Evolutionary conservation across 805 yeast species (phyloP).

Genomic region (Wickerhamomyces subpelliculosus): DNA sequence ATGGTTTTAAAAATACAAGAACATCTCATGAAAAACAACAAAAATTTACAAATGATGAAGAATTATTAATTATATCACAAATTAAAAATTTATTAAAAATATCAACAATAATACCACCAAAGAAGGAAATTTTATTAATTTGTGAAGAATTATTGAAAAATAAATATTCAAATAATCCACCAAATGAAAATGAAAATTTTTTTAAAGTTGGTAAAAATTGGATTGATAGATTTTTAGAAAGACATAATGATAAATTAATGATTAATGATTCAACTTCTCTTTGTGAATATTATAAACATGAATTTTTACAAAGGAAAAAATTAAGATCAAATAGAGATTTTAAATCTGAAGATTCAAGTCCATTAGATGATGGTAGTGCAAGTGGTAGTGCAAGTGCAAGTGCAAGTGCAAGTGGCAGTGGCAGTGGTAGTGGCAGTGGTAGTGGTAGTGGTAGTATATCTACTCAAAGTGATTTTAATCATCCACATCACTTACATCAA

Average conservation of each 20-base stretch:
- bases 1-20: constrained; percentile 23
- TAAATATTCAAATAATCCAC: constrained; percentile 13
- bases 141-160: constrained; percentile 18
- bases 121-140: constrained; percentile 17
- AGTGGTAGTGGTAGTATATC: no score
- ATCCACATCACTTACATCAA: constrained; percentile 2
- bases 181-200: constrained; percentile 9
- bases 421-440: no score
- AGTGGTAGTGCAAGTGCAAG: no score
- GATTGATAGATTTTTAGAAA: constrained; percentile 23
- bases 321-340: constrained; percentile 16
- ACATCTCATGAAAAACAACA: constrained; percentile 24
- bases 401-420: no score
- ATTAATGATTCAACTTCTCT: constrained; percentile 14
- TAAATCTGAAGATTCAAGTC: constrained; percentile 9
- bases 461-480: no score
- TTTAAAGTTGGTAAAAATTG: constrained; percentile 24
- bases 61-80: constrained; percentile 12
- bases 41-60: constrained; percentile 23
- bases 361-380: constrained; percentile 12
- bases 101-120: constrained; percentile 19
- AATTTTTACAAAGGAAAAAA: constrained; percentile 19
- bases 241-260: constrained; percentile 21
- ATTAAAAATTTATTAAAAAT: constrained; percentile 16
- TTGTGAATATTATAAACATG: constrained; percentile 22